A percentile compares a stretch with the other conserved stretches of the same genome.
These are phyloP conservation scores for Apium graveolens DNA, from an alignment of 129 eudicot genomes.

Conservation along the genomic window DNA sequence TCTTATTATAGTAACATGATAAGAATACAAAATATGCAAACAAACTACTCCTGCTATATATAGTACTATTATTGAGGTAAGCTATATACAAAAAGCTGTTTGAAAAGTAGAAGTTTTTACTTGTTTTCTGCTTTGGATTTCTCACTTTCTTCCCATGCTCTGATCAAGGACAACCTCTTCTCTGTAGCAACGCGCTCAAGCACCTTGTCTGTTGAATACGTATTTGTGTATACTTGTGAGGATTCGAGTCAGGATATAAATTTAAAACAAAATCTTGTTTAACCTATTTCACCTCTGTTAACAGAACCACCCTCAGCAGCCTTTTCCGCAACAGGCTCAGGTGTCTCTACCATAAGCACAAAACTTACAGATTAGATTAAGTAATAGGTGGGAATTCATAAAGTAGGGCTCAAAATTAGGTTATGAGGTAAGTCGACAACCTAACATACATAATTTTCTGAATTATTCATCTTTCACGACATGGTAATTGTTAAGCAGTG, in stretches of 20 bases:
- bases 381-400: neutral
- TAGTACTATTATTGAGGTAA: neutral
- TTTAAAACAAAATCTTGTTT: neutral
- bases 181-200: constrained; percentile 81
- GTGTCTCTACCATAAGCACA: constrained; percentile 31
- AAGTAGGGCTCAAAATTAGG: neutral
- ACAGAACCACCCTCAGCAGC: constrained; percentile 69
- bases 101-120: constrained; percentile 23
- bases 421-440: neutral
- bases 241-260: neutral
- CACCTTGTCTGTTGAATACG: constrained; percentile 42
- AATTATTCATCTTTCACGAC: neutral
- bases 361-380: constrained; percentile 16
- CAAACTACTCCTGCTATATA: neutral
- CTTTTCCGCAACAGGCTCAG: constrained; percentile 55
- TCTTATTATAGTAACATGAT: neutral
- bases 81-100: neutral
- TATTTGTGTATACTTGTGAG: neutral
- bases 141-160: constrained; percentile 99
- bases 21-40: neutral
- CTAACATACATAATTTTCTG: neutral
- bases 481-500: neutral
- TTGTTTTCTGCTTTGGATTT: constrained; percentile 89
- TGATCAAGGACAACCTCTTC: constrained; percentile 73
- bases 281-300: constrained; percentile 45